Evolutionary conservation across 1,139 yeast genomes (phyloP).

Genomic region (Yamadazyma epiphylla): DNA sequence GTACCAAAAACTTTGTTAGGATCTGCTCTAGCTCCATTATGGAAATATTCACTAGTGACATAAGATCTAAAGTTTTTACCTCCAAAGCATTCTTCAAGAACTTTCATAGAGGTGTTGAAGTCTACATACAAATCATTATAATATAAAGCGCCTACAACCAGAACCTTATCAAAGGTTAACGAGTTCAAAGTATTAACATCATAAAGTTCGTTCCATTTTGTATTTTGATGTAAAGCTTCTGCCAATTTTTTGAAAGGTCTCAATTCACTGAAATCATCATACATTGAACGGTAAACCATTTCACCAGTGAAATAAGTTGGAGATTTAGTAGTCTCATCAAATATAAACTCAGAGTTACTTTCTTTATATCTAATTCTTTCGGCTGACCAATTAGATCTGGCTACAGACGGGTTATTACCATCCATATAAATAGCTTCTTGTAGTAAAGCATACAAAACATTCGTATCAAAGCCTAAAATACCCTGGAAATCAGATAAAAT

Average conservation of each 20-base stretch:
- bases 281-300: conserved; percentile 52
- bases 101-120: conserved; percentile 35
- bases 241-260: conserved; percentile 39
- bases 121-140: conserved; percentile 54
- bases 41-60: conserved; percentile 50
- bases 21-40: conserved; percentile 46
- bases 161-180: conserved; percentile 33
- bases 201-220: conserved; percentile 42
- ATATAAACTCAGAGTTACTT: conserved; percentile 24
- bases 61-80: conserved; percentile 34
- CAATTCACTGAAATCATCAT: conserved; percentile 44
- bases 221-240: conserved; percentile 34
- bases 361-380: conserved; percentile 31
- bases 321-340: conserved; percentile 8
- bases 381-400: conserved; percentile 45
- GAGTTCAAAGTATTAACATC: conserved; percentile 25
- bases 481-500: conserved; percentile 29
- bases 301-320: conserved; percentile 54
- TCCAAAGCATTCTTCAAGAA: conserved; percentile 26
- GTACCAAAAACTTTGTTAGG: conserved; percentile 38
- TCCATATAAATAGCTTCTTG: conserved; percentile 58
- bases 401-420: conserved; percentile 17
- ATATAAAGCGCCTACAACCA: conserved; percentile 51
- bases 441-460: conserved; percentile 49
- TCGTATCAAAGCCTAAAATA: conserved; percentile 46